Percentiles rank a stretch among this genome's conserved stretches.
These are phyloP conservation scores for Arxiozyma slooffiae DNA, from an alignment of 1,139 yeast species.

Conservation along the genomic window DNA sequence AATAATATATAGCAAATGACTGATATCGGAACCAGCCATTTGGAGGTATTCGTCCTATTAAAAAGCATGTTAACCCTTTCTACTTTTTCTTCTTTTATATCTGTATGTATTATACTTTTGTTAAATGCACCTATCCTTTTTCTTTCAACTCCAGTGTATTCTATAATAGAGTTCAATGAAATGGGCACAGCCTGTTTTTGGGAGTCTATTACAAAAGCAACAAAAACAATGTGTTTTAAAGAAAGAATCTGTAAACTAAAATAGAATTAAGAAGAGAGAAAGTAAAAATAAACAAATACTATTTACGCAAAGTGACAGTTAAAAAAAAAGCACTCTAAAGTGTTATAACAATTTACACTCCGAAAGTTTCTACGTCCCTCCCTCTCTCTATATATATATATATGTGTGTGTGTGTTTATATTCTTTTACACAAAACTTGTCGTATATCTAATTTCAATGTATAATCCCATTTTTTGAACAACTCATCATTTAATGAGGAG, in stretches of 20 bases:
- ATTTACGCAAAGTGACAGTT: too few relatives aligned
- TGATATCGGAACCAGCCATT: constrained; percentile 42
- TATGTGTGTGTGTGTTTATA: not conserved
- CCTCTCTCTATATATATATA: not conserved
- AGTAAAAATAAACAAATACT: too few relatives aligned
- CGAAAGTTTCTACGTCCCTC: not conserved
- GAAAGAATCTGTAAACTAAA: not conserved
- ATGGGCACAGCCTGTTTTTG: not conserved
- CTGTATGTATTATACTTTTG: not conserved
- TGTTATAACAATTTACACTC: not conserved
- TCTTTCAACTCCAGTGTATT: not conserved
- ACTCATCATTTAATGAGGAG: constrained; percentile 1
- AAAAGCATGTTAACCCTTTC: constrained; percentile 10
- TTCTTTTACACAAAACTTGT: not conserved
- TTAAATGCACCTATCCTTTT: not conserved
- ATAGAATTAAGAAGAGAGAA: too few relatives aligned
- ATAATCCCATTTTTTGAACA: constrained; percentile 1
- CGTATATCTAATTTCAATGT: not conserved
- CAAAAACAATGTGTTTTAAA: too few relatives aligned
- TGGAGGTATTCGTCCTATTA: constrained; percentile 31
- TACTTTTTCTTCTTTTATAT: not conserved
- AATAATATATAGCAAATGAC: constrained; percentile 49
- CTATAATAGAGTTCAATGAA: not conserved
- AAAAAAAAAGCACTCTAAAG: too few relatives aligned
- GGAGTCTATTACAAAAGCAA: too few relatives aligned